These are phyloP conservation scores for Kodamaea sagamina DNA, from an alignment of 805 yeast species.

Conservation along the genomic window DNA sequence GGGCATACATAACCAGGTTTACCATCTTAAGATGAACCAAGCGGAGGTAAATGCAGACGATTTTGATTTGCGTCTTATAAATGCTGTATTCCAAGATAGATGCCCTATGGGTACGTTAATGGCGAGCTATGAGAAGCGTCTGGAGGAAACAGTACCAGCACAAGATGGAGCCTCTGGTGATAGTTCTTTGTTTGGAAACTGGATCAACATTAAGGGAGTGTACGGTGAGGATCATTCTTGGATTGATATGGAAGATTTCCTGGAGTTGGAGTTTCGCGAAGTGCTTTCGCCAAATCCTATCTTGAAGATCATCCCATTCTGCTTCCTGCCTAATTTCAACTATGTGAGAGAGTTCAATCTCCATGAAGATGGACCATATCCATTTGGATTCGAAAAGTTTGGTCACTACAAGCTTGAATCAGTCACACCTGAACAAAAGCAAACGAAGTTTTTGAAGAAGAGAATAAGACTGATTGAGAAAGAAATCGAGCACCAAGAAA, in stretches of 20 bases:
- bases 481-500: conserved; percentile 18
- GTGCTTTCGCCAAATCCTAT: conserved; percentile 42
- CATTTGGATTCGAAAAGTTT: conserved; percentile 62
- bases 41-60: conserved; percentile 71
- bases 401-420: conserved; percentile 65
- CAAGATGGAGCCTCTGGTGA: conserved; percentile 2
- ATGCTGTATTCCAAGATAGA: conserved; percentile 62
- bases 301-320: conserved; percentile 48
- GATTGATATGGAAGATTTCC: conserved; percentile 76
- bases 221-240: conserved; percentile 48
- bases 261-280: conserved; percentile 61
- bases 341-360: conserved; percentile 57
- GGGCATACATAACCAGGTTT: conserved; percentile 35
- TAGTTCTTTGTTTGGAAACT: conserved; percentile 12
- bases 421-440: conserved; percentile 57
- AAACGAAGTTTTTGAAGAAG: conserved; percentile 42
- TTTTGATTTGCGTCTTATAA: conserved; percentile 68
- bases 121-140: conserved; percentile 2
- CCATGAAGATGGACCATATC: conserved; percentile 47
- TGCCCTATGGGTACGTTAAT: conserved; percentile 10
- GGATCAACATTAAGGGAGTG: conserved; percentile 28
- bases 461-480: conserved; percentile 18
- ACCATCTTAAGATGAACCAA: conserved; percentile 59
- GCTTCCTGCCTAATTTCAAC: conserved; percentile 58
- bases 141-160: neutral